Percentiles rank a stretch among this genome's conserved stretches.
Conservation (phyloP, 1,284 basidiomycete genomes). For the Neonothopanus nambi region DNA sequence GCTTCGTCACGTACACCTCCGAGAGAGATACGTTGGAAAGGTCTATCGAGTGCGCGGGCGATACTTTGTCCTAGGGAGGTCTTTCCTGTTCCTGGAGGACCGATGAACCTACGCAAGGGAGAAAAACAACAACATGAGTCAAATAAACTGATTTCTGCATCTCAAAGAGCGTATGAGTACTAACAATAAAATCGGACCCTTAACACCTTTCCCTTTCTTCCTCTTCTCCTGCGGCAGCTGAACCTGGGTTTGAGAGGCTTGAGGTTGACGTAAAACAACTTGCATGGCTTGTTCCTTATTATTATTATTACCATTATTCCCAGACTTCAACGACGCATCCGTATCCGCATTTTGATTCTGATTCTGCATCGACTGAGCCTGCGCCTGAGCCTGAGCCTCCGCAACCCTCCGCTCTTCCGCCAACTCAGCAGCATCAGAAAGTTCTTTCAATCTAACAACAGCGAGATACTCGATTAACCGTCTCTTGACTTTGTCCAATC, state of each 20-base stretch:
- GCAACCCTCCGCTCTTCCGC: conserved; percentile 16
- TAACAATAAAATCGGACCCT: conserved; percentile 83
- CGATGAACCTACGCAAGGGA: conserved; percentile 59
- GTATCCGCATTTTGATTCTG: too few relatives aligned
- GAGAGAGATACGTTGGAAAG: conserved; percentile 92
- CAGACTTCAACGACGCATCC: conserved; percentile 13
- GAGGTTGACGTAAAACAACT: conserved; percentile 21
- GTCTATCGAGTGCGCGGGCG: conserved; percentile 77
- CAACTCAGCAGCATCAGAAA: conserved; percentile 46
- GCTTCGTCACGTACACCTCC: conserved; percentile 91
- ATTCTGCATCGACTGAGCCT: conserved; percentile 19
- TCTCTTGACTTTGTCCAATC: conserved; percentile 88
- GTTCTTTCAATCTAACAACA: conserved; percentile 78
- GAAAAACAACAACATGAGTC: background rate
- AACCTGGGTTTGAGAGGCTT: too few relatives aligned
- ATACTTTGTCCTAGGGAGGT: conserved; percentile 87
- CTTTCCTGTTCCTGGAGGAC: conserved; percentile 84
- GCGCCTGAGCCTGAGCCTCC: conserved; percentile 17
- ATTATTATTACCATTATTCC: too few relatives aligned
- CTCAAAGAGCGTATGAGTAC: too few relatives aligned
- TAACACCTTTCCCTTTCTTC: conserved; percentile 44
- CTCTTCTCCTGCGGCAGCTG: conserved; percentile 14
- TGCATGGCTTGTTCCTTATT: conserved; percentile 16
- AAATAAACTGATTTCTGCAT: too few relatives aligned
- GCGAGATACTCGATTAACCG: conserved; percentile 89